Conservation (phyloP, 2,329 filamentous ascomycete genomes). For the Aspergillus uvarum region DNA sequence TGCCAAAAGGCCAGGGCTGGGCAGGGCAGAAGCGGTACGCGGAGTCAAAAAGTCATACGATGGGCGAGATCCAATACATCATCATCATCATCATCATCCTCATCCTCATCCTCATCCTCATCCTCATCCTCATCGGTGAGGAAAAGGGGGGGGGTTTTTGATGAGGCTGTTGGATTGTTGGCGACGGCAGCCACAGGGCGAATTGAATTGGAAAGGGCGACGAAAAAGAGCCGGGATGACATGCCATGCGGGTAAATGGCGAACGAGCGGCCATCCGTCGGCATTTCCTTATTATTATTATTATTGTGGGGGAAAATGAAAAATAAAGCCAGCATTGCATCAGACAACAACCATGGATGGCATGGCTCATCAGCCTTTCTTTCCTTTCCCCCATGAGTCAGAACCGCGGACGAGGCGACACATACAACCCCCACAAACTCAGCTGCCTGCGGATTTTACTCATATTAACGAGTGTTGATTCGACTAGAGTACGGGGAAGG, state of each 20-base stretch:
- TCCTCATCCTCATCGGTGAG: background rate
- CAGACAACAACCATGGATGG: conserved; percentile 18
- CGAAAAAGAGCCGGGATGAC: conserved; percentile 27
- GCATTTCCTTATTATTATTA: conserved; percentile 4
- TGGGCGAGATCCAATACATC: conserved; percentile 24
- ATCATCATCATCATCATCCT: conserved; percentile 19
- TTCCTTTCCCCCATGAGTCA: background rate
- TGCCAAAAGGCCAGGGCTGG: conserved; percentile 5
- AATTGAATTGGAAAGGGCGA: conserved; percentile 15
- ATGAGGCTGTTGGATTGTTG: conserved; percentile 10
- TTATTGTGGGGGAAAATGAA: conserved; percentile 12
- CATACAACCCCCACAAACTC: background rate
- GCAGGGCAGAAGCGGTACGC: conserved; percentile 9
- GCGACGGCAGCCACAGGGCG: conserved; percentile 11
- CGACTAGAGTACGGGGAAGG: background rate
- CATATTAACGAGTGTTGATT: background rate
- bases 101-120: too few species aligned
- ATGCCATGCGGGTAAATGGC: conserved; percentile 12
- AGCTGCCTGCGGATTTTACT: conserved; percentile 1
- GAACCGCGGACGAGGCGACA: conserved; percentile 2
- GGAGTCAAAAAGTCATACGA: conserved; percentile 21
- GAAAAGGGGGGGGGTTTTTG: background rate
- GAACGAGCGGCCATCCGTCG: conserved; percentile 1
- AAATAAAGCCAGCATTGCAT: conserved; percentile 15
- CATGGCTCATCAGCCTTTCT: conserved; percentile 7